A percentile compares a stretch with the other conserved stretches of the same genome.
These are phyloP conservation scores for Scedosporium apiospermum DNA, from an alignment of 2,329 filamentous ascomycete genomes.

Conservation along the genomic window DNA sequence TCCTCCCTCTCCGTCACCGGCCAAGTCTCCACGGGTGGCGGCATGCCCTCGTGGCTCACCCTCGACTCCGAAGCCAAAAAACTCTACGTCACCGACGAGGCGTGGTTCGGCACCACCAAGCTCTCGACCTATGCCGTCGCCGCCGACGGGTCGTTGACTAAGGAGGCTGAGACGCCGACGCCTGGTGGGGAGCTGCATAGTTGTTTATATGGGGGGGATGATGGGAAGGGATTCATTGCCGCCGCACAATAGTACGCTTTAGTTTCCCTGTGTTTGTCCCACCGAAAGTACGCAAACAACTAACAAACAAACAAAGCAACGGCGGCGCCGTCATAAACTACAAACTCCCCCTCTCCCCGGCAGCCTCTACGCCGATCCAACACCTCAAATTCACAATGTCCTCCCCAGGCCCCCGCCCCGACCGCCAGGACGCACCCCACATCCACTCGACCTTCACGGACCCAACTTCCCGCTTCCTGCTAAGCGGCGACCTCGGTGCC, in stretches of 20 bases:
- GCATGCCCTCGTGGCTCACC: slow-evolving; percentile 13
- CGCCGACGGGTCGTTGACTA: slow-evolving; percentile 20
- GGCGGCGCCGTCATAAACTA: slow-evolving; percentile 33
- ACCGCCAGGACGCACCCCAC: slow-evolving; percentile 45
- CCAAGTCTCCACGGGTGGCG: slow-evolving; percentile 7
- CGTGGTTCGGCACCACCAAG: slow-evolving; percentile 13
- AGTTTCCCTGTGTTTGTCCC: not conserved
- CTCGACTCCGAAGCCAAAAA: slow-evolving; percentile 8
- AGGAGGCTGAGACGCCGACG: slow-evolving; percentile 20
- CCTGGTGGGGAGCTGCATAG: slow-evolving; percentile 30
- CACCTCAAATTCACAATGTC: slow-evolving; percentile 31
- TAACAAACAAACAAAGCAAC: slow-evolving; percentile 18
- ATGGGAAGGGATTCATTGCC: slow-evolving; percentile 30
- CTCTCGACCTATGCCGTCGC: slow-evolving; percentile 24
- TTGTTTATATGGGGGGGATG: slow-evolving; percentile 25
- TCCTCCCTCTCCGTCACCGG: slow-evolving; percentile 9
- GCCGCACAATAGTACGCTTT: slow-evolving; percentile 32
- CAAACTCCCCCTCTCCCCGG: slow-evolving; percentile 25
- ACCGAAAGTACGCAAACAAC: not conserved
- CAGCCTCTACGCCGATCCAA: slow-evolving; percentile 21
- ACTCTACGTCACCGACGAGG: slow-evolving; percentile 12
- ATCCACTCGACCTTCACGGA: slow-evolving; percentile 42
- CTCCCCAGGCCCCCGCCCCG: slow-evolving; percentile 29
- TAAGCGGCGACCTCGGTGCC: slow-evolving; percentile 44
- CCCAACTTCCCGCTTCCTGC: slow-evolving; percentile 36